Percentiles rank a stretch among this genome's conserved stretches.
These are phyloP conservation scores for Bolboschoenus planiculmis DNA, from an alignment of 176 grass and related monocot genomes.

Conservation along the genomic window DNA sequence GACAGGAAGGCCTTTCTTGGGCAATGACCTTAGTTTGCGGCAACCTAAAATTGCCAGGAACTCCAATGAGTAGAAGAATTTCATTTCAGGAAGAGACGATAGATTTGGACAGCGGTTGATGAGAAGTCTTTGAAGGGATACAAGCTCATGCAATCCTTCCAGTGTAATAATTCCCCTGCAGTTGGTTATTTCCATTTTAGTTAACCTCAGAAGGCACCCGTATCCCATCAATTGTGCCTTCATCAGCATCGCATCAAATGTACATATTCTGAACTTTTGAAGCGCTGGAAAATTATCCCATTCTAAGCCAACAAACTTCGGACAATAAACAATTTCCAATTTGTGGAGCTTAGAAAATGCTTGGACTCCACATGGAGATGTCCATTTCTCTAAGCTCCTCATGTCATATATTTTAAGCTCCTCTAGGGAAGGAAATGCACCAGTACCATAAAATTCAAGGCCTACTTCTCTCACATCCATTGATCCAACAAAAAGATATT, in stretches of 20 bases:
- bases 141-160: not conserved
- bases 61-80: not conserved
- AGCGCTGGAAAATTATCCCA: not conserved
- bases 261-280: not conserved
- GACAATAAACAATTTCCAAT: not conserved
- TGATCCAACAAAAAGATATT: not conserved
- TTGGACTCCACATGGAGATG: not conserved
- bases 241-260: not conserved
- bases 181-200: not conserved
- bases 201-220: not conserved
- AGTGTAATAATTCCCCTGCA: not conserved
- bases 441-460: not conserved
- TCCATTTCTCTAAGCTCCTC: not conserved
- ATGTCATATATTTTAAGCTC: not conserved
- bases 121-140: not conserved
- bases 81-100: not conserved
- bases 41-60: not conserved
- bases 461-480: not conserved
- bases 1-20: not conserved
- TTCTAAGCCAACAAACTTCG: not conserved
- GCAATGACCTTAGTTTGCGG: not conserved
- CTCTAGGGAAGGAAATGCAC: not conserved
- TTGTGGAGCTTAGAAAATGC: not conserved
- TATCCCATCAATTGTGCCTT: not conserved
- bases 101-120: not conserved